phyloP scores from a whole-genome alignment of 345 rosid genomes.

The Rubroshorea leprosula region DNA sequence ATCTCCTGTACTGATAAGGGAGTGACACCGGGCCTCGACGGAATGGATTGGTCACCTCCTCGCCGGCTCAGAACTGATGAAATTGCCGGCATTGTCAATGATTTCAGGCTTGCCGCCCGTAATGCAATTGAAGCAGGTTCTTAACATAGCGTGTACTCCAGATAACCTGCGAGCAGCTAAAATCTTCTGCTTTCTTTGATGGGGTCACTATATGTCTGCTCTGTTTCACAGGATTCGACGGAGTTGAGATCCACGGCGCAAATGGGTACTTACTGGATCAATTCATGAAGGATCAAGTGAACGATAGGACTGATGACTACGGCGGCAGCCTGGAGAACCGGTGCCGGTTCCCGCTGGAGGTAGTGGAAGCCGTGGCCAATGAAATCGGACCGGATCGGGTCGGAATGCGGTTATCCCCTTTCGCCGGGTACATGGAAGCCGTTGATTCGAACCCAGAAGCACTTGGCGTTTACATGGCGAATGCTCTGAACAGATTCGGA shows the following conservation, averaged over 20 bases:
- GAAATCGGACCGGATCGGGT: conserved; percentile 7
- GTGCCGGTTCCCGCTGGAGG: conserved; percentile 4
- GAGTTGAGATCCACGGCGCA: conserved; percentile 24
- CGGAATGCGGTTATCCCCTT: conserved; percentile 6
- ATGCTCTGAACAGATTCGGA: background rate
- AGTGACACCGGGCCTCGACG: no score
- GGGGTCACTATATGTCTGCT: no score
- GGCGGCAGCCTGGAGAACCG: conserved; percentile 4
- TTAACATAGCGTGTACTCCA: no score
- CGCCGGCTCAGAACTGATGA: conserved; percentile 34
- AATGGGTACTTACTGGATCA: conserved; percentile 35
- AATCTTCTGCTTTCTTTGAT: no score
- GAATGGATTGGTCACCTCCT: conserved; percentile 43
- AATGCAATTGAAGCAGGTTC: conserved; percentile 53
- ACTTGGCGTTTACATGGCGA: conserved; percentile 5
- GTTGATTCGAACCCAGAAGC: conserved; percentile 3
- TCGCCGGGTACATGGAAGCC: background rate
- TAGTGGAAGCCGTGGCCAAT: conserved; percentile 5
- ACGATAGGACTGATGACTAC: conserved; percentile 3
- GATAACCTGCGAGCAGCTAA: no score
- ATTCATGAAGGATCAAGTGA: conserved; percentile 38
- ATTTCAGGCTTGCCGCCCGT: conserved; percentile 42
- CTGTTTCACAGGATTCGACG: conserved; percentile 6
- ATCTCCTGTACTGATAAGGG: conserved; percentile 34
- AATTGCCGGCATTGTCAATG: conserved; percentile 28